Conservation (phyloP, 352 stramenopile genomes). For the Globisporangium yorkense region DNA sequence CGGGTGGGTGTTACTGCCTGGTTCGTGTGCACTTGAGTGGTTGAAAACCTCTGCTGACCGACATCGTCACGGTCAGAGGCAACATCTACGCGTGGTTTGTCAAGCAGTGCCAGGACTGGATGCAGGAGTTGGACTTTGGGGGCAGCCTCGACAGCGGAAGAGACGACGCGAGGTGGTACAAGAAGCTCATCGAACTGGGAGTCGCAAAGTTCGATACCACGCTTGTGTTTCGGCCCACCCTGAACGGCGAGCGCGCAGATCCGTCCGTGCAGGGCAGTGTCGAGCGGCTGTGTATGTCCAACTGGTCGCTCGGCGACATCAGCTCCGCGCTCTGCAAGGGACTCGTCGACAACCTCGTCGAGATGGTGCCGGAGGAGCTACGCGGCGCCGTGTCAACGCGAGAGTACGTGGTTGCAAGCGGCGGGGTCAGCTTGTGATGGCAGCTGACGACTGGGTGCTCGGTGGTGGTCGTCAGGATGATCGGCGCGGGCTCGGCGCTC, state of each 20-base stretch:
- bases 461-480: slow-evolving; percentile 32
- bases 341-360: slow-evolving; percentile 66
- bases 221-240: slow-evolving; percentile 53
- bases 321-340: slow-evolving; percentile 56
- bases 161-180: slow-evolving; percentile 25
- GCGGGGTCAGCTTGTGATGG: neutral
- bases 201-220: slow-evolving; percentile 40
- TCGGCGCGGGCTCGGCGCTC: slow-evolving; percentile 69
- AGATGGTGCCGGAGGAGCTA: slow-evolving; percentile 52
- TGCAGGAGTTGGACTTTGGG: slow-evolving; percentile 23
- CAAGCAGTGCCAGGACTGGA: slow-evolving; percentile 50
- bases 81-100: slow-evolving; percentile 72
- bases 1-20: slow-evolving; percentile 26
- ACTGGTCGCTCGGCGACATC: slow-evolving; percentile 70
- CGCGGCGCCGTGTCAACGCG: slow-evolving; percentile 21
- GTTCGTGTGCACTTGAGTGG: neutral
- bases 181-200: slow-evolving; percentile 47
- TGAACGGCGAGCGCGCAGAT: slow-evolving; percentile 58
- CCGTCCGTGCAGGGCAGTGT: slow-evolving; percentile 36
- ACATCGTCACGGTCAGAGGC: slow-evolving; percentile 24
- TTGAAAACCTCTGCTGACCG: neutral
- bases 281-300: slow-evolving; percentile 42
- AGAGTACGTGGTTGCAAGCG: slow-evolving; percentile 27
- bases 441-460: neutral
- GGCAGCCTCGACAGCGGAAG: slow-evolving; percentile 16